Evolutionary conservation across 2,329 filamentous ascomycete genomes (phyloP), one percentile per base, ranked within the genome.

Genomic region (Calonectria naviculata): DNA sequence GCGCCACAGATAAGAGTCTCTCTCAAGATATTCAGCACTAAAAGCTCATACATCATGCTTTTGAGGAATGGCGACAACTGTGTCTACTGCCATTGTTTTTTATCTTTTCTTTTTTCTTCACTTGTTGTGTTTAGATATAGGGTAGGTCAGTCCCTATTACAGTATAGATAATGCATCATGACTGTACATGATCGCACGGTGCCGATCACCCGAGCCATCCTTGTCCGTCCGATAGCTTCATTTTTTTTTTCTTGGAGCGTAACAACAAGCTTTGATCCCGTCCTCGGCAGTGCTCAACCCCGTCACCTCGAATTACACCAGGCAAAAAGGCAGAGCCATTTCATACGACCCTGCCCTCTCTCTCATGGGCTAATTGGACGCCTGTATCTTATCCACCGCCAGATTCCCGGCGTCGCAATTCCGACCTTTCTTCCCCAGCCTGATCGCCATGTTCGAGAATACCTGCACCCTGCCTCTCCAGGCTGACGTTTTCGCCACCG

Each of bases 401-500:
- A 58, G 60, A 36, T 62, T 21, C 17, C 26, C 28, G 36, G 17
- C 29, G 46, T 70, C 63, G 63, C 68, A 46, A 47, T 52, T 19
- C 28, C 52, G 19, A 52, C n/a, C 13, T 28, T 26, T 29, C 19
- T 17, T n/a, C 56, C 26, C 19, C 49, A 44, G 31, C 65, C 49
- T 54, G 56, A 60, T 29, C 61, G 42, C 56, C 79, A 97, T 97
- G 94, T 94, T 97, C 80, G 95, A 98, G 83, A 97, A 95, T 75
- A 89, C 97, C 75, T 98, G 96, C 87, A 95, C 94, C 29, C 90
- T 98, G 54, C 95, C 95, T 73, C 91, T 98, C 56, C 90, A 90
- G 69, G 90, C 94, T 68, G 97, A 98, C 80, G 88, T 99, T 78
- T 98, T 99, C 85, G 85, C 94, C 1, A 95, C 97, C 83, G 93